These are phyloP conservation scores for Alternaria brassicicola DNA, from an alignment of 2,329 filamentous ascomycete genomes.

Conservation along the genomic window DNA sequence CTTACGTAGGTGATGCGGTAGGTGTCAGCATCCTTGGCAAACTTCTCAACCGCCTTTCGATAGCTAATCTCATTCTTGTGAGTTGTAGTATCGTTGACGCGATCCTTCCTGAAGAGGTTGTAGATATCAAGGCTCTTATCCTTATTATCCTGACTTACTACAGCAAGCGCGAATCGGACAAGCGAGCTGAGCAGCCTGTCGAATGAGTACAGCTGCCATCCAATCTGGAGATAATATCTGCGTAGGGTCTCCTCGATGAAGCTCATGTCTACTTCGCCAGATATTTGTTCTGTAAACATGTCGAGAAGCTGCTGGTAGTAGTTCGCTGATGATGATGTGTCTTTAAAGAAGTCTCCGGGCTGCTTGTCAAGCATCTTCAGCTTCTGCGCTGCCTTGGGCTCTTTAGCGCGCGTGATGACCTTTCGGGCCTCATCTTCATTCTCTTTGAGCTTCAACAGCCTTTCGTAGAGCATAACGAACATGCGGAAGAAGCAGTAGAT, in stretches of 20 bases:
- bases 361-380: conserved; percentile 83
- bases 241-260: conserved; percentile 90
- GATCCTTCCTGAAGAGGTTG: conserved; percentile 81
- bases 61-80: conserved; percentile 89
- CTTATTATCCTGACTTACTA: conserved; percentile 84
- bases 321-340: conserved; percentile 66
- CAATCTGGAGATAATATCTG: conserved; percentile 86
- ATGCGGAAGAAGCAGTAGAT: conserved; percentile 95
- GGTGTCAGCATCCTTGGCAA: conserved; percentile 89
- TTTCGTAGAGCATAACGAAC: conserved; percentile 87
- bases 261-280: conserved; percentile 78
- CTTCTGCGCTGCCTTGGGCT: conserved; percentile 79
- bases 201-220: conserved; percentile 93
- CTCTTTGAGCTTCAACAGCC: conserved; percentile 82
- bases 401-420: conserved; percentile 74
- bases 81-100: conserved; percentile 82
- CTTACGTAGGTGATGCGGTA: conserved; percentile 91
- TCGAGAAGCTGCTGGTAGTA: conserved; percentile 87
- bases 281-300: conserved; percentile 85
- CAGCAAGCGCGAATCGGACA: conserved; percentile 78
- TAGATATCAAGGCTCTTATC: conserved; percentile 94
- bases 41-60: conserved; percentile 89
- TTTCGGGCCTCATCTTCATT: conserved; percentile 74
- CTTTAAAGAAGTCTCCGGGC: conserved; percentile 74
- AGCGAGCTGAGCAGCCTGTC: conserved; percentile 85